Evolutionary conservation across 192 early-diverging fungal genomes (phyloP), one percentile per base, ranked within the genome.

Genomic region (Rhizoclosmatium globosum): DNA sequence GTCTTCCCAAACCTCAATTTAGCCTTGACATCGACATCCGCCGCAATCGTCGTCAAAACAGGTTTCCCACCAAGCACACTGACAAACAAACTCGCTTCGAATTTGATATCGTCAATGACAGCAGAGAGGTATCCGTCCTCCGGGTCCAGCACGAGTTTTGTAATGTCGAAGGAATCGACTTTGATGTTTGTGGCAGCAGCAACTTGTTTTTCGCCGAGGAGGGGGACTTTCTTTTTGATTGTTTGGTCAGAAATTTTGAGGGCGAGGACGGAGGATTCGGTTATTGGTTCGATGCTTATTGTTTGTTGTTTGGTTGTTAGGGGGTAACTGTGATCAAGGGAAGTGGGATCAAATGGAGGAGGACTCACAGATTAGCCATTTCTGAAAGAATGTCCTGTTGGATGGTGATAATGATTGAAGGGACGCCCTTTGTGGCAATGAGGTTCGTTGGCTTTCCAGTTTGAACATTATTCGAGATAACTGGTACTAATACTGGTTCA

Each of bases 121-220:
- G 67, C 9, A 4, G 6, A 4, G 21, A 67, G 21, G 44, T 31
- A 77, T 7, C 47, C 75, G 13, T 77, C 75, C 2, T 77, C 31
- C 17, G 64, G 65, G 17, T 6, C 13, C 47, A 77, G 44, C 31
- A 13, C 4, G 46, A 66, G 3, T 2, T 21, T 7, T 11, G 48
- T 31, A 41, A 77, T 77, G 62, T 68, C 41, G 46, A 77, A 77
- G 3, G 4, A 19, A 11, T 3, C 11, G 47, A 77, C n/a, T 45
- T 68, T 45, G 46, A 67, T 77, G 75, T 77, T 68, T 39, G 11
- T 53, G 50, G 75, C 75, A 1, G 64, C n/a, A 9, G 64, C 75
- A 6, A 68, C 19, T 42, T 67, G 46, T 45, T 56, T 50, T 31
- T 77, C 48, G 47, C 64, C 75, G 19, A 77, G 38, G 4, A 77